These are phyloP conservation scores for Quercus engelmannii DNA, from an alignment of 306 rosid genomes.

Conservation along the genomic window DNA sequence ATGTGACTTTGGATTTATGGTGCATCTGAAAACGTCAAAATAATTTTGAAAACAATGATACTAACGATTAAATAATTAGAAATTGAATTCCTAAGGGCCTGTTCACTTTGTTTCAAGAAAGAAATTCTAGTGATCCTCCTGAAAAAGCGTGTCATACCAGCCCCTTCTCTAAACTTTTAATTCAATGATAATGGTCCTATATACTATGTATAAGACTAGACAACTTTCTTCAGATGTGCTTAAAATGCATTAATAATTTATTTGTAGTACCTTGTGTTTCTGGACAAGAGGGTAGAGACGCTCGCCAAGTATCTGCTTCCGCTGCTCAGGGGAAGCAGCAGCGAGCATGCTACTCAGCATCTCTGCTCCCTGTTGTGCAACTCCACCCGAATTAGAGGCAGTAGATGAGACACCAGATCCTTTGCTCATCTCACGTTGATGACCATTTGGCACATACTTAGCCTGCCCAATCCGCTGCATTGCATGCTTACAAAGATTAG, in stretches of 20 bases:
- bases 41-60: background rate
- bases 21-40: background rate
- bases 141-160: background rate
- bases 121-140: too few species aligned
- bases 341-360: conserved; percentile 73
- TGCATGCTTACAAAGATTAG: conserved; percentile 18
- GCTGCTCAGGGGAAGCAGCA: conserved; percentile 69
- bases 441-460: conserved; percentile 48
- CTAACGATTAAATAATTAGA: background rate
- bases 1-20: background rate
- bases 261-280: conserved; percentile 51
- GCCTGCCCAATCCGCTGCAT: conserved; percentile 52
- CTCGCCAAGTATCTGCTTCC: conserved; percentile 79
- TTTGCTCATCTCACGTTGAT: conserved; percentile 45
- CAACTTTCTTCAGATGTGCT: background rate
- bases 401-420: conserved; percentile 50
- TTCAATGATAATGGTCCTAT: background rate
- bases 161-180: background rate
- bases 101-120: too few species aligned
- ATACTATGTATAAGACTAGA: background rate
- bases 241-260: background rate
- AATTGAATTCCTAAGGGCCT: background rate
- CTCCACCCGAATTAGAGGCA: conserved; percentile 47
- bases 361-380: conserved; percentile 48
- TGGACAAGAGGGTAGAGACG: conserved; percentile 61